Conservation (phyloP, 352 stramenopile genomes). For the Chrysophaeum taylorii region DNA sequence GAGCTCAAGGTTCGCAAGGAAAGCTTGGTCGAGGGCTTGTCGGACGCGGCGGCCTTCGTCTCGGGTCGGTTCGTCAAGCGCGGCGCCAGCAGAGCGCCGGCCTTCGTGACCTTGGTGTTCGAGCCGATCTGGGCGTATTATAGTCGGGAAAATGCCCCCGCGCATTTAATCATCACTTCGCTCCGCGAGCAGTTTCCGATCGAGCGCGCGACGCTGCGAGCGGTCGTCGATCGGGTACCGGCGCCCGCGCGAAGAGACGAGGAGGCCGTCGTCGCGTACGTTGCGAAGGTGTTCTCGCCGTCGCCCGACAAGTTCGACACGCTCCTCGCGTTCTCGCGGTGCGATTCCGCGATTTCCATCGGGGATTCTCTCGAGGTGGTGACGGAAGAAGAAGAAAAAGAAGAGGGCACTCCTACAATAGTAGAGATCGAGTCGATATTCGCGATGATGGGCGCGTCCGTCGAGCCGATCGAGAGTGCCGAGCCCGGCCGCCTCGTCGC, state of each 20-base stretch:
- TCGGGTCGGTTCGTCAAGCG: too few species aligned
- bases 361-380: neutral
- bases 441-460: neutral
- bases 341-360: neutral
- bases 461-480: neutral
- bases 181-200: neutral
- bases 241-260: neutral
- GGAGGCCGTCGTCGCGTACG: neutral
- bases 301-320: neutral
- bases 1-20: slow-evolving; percentile 33
- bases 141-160: neutral
- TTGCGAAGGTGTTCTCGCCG: neutral
- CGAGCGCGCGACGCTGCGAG: neutral
- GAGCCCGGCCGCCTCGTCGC: neutral
- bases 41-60: too few species aligned
- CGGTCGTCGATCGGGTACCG: neutral
- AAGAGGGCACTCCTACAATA: too few species aligned
- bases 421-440: neutral
- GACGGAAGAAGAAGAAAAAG: too few species aligned
- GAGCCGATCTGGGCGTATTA: neutral
- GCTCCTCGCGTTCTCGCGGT: neutral
- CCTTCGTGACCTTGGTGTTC: neutral
- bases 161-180: too few species aligned
- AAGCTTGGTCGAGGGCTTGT: too few species aligned
- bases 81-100: too few species aligned